Evolutionary conservation across 2,329 filamentous ascomycete genomes (phyloP).

Genomic region (Colletotrichum tabaci): DNA sequence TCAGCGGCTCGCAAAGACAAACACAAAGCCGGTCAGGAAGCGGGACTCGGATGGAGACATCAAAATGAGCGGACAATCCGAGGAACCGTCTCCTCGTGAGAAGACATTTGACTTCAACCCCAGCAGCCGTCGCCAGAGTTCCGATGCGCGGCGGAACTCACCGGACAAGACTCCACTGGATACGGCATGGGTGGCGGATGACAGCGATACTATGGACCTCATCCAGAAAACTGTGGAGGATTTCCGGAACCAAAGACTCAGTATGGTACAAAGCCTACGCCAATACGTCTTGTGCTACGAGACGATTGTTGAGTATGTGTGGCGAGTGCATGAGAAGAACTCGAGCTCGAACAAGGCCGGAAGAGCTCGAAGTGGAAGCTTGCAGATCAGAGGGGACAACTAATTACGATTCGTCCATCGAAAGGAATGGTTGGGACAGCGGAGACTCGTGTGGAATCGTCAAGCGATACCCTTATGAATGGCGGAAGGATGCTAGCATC

Average conservation of each 20-base stretch:
- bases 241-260: constrained; percentile 88
- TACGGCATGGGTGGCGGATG: constrained; percentile 77
- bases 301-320: constrained; percentile 90
- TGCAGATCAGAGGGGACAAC: constrained; percentile 38
- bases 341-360: constrained; percentile 41
- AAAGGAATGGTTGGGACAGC: neutral
- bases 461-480: constrained; percentile 36
- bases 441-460: constrained; percentile 31
- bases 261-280: constrained; percentile 95
- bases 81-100: constrained; percentile 49
- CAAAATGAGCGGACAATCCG: constrained; percentile 56
- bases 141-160: constrained; percentile 37
- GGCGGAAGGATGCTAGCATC: constrained; percentile 32
- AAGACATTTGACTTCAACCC: constrained; percentile 44
- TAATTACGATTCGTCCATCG: constrained; percentile 17
- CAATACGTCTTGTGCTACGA: constrained; percentile 99
- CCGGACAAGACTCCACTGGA: constrained; percentile 53
- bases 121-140: constrained; percentile 33
- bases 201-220: constrained; percentile 81
- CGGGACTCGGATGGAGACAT: constrained; percentile 62
- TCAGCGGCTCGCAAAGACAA: constrained; percentile 68
- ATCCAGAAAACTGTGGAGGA: constrained; percentile 92
- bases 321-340: constrained; percentile 60
- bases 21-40: constrained; percentile 40
- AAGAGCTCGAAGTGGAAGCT: constrained; percentile 45